Evolutionary conservation across 441 rosid genomes (phyloP).

Genomic region (Lagerstroemia fauriei): DNA sequence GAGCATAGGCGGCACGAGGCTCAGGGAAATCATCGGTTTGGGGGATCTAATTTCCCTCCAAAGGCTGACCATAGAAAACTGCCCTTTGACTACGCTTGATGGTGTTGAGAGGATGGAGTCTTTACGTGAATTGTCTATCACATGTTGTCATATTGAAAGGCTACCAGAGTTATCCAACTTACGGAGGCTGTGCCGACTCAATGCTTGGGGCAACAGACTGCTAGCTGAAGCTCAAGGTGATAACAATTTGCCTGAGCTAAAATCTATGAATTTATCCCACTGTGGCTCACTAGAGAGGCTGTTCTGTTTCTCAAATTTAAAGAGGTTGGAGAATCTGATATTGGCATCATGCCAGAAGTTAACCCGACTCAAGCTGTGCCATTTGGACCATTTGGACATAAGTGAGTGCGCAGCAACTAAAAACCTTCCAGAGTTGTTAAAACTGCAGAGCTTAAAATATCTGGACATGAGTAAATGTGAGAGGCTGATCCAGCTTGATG

Average conservation of each 20-base stretch:
- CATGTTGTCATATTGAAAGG: not conserved
- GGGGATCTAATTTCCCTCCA: not conserved
- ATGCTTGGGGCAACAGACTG: too few species aligned
- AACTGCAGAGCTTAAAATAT: not conserved
- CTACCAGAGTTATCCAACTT: not conserved
- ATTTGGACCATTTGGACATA: too few species aligned
- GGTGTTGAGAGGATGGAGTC: not conserved
- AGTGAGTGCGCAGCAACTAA: not conserved
- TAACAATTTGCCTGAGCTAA: not conserved
- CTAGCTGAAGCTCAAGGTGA: not conserved
- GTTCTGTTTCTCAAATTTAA: too few species aligned
- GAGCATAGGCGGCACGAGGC: not conserved
- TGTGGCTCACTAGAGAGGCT: not conserved
- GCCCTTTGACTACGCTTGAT: not conserved
- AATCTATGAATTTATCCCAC: not conserved
- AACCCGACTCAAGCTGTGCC: too few species aligned
- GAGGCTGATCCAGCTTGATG: not conserved
- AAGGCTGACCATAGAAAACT: not conserved
- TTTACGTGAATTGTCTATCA: not conserved
- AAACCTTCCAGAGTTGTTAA: not conserved
- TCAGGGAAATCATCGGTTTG: not conserved
- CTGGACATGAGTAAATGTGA: not conserved
- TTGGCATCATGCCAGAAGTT: too few species aligned
- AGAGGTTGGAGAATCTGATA: too few species aligned
- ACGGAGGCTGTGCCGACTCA: not conserved